Evolutionary conservation across 768 basidiomycete genomes (phyloP), one percentile per base, ranked within the genome.

Genomic region (Flagelloscypha sp.): DNA sequence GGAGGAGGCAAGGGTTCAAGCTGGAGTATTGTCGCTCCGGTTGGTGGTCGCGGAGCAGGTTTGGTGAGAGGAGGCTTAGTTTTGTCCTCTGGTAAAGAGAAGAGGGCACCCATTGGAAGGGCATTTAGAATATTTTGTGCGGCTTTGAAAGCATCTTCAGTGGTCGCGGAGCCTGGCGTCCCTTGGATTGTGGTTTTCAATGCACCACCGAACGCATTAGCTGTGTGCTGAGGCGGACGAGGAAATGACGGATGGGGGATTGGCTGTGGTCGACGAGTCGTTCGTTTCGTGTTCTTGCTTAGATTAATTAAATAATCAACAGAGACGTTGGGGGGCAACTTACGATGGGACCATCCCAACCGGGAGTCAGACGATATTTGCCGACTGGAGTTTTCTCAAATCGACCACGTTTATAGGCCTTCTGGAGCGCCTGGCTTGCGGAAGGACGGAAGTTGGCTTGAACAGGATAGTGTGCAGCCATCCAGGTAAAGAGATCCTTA

Each of bases 381-480:
- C 81, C 82, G 33, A 67, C 66, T n/a, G 58, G 65, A 20, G 70
- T 71, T 52, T 90, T 92, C 50, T 84, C 77, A 35, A 92, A 69
- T 17, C 88, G 66, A 7, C 87, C 87, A 30, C 86, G 69, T 54
- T 79, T 84, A 57, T 65, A 86, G 4, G 88, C 87, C 46, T 89
- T 90, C 55, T 87, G 84, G 36, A 92, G 59, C 6, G 88, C 88
- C 55, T 92, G 88, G 48, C 84, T 86, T 3, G 88, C 88, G 2
- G 84, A 88, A 2, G 88, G 85, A 24, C 88, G 68, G 49, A 92
- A 92, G 60, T 90, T 92, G n/a, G 72, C 77, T 53, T 87, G 84
- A 5, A 92, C 54, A 9, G 88, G 88, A 54, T 86, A 92, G 24
- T 74, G 70, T 20, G 73, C 63, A 3, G 79, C 79, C 82, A 92